Percentiles rank a stretch among this genome's conserved stretches.
These are phyloP conservation scores for Hypholoma sublateritium DNA, from an alignment of 768 basidiomycete genomes.

Conservation along the genomic window DNA sequence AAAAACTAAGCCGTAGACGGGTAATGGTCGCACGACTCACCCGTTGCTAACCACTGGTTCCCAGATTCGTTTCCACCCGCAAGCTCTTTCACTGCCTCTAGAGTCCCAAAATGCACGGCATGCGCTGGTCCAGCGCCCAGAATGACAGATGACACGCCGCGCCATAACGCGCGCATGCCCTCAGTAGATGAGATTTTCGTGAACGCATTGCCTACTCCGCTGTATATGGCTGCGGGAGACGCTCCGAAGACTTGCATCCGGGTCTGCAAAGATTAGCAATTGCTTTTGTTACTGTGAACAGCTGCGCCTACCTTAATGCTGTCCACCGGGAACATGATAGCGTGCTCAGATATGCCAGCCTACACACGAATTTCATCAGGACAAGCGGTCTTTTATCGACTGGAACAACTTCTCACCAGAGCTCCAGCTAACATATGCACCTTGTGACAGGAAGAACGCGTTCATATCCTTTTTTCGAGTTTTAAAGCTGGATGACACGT, in stretches of 20 bases:
- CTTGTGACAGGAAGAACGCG: conserved; percentile 33
- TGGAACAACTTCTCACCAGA: conserved; percentile 57
- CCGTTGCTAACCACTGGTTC: conserved; percentile 86
- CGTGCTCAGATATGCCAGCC: conserved; percentile 99
- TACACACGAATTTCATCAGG: conserved; percentile 28
- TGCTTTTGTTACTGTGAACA: neutral
- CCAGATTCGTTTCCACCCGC: conserved; percentile 81
- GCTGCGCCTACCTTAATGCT: conserved; percentile 84
- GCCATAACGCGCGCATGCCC: conserved; percentile 88
- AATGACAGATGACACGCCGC: conserved; percentile 94
- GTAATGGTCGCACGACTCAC: conserved; percentile 46
- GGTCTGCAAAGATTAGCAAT: conserved; percentile 54
- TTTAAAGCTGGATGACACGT: conserved; percentile 22
- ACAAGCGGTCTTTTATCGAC: neutral
- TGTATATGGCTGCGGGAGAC: conserved; percentile 83
- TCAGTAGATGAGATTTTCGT: conserved; percentile 93
- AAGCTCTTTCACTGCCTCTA: conserved; percentile 93
- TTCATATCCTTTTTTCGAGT: neutral
- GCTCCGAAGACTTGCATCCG: conserved; percentile 98
- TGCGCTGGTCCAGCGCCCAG: conserved; percentile 97
- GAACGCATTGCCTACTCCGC: conserved; percentile 88
- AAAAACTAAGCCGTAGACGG: neutral
- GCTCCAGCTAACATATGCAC: conserved; percentile 98
- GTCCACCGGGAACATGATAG: conserved; percentile 98
- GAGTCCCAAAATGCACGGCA: conserved; percentile 94